Evolutionary conservation across 73 alveolate species (phyloP).

Genomic region (Paramecium biaurelia): DNA sequence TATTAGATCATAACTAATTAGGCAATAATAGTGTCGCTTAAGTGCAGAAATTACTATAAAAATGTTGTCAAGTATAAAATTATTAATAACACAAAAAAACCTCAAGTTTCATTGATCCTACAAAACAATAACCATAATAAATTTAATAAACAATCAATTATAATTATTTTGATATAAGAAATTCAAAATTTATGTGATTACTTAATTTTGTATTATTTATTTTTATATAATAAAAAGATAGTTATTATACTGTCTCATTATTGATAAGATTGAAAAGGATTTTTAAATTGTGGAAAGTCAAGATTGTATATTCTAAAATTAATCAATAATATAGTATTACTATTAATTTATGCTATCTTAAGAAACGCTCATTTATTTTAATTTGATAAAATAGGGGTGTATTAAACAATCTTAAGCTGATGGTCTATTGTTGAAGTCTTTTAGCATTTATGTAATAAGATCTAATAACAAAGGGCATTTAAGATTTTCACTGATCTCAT

Average conservation of each 20-base stretch:
- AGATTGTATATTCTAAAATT: background rate
- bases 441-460: background rate
- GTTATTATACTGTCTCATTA: background rate
- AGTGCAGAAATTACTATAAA: background rate
- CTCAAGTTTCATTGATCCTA: background rate
- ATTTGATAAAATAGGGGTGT: background rate
- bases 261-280: background rate
- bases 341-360: background rate
- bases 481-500: background rate
- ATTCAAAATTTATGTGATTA: constrained; percentile 34
- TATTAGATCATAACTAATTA: background rate
- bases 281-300: background rate
- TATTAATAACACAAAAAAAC: constrained; percentile 6
- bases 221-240: background rate
- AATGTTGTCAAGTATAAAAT: background rate
- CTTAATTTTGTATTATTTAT: background rate
- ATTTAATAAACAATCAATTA: background rate
- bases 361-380: background rate
- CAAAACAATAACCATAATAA: background rate
- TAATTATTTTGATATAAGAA: constrained; percentile 24
- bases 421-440: background rate
- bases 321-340: background rate
- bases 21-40: background rate
- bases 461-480: background rate
- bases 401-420: background rate